Base-by-base conservation (phyloP, 805 yeast genomes). In the Kodamaea lidongshanica region DNA sequence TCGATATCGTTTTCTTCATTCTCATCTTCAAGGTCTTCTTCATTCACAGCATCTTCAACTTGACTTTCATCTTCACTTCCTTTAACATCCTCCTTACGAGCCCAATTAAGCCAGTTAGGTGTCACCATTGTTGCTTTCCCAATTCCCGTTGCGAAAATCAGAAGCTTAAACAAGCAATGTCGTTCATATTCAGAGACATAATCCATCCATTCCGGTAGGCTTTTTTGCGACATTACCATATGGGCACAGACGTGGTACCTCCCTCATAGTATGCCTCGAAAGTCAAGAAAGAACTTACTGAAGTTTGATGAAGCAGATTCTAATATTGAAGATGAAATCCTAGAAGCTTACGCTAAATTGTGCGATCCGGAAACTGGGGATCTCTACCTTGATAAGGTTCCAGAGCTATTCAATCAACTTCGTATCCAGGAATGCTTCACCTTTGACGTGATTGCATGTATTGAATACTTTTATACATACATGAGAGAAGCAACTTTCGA, bases 391-490 rank as follows among this genome's bases (percentile, higher is more conserved):
- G 25, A 33, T 12, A 48, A 51, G 14, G 27, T 65, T 4, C 50
- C 54, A 1, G 42, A 32, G 4, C 25, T 61, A 15, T 51, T 61
- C 19, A 23, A 35, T 3, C 15, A 12, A 2, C 39, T 65, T 8
- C 24, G 40, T 7, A 48, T 65, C 8, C 70, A 63, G 1, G 14
- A 17, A 6, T 52, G 58, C 23, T 63, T 55, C 42, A 49, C 50
- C 3, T 22, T 32, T 7, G 70, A 65, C 38, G 47, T 63, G n/a
- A 20, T 25, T 3, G 33, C 42, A 13, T 50, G 59, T 31, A 41
- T 61, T 8, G 53, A 51, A 16, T 60, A 56, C 46, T 62, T 48
- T 39, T 63, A 64, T 39, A 48, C 41, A 13, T 43, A 47, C 20
- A 32, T 31, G 12, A 23, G 24, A 6, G 34, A 28, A 3, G 35